Conservation (phyloP, 495 filamentous ascomycete genomes). For the Glarea lozoyensis region DNA sequence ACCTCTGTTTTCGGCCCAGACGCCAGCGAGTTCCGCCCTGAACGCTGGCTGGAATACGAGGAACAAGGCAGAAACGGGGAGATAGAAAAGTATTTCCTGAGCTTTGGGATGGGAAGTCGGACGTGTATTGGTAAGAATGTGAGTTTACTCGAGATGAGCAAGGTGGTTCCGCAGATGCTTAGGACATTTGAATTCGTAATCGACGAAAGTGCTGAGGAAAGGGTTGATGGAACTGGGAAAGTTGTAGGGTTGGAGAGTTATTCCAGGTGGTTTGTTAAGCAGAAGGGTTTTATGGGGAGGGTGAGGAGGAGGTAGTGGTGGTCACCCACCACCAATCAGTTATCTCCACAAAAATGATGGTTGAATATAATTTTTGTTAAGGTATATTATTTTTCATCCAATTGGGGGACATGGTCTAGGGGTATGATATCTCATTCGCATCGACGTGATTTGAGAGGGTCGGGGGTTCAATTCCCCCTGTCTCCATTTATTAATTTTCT, state of each 20-base stretch:
- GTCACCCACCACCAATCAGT: too few species aligned
- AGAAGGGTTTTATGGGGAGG: not conserved
- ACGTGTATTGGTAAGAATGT: conserved; percentile 59
- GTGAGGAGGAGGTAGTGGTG: too few species aligned
- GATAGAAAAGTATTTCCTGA: conserved; percentile 18
- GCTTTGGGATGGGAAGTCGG: conserved; percentile 49
- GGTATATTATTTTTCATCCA: too few species aligned
- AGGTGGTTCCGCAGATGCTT: conserved; percentile 51
- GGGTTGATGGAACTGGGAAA: not conserved
- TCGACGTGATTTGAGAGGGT: too few species aligned
- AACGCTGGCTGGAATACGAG: conserved; percentile 37
- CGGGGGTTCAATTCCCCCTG: too few species aligned
- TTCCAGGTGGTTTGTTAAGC: not conserved
- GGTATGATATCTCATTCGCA: too few species aligned
- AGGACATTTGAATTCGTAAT: conserved; percentile 34
- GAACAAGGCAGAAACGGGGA: conserved; percentile 8
- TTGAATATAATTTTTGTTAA: too few species aligned
- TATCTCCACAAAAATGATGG: too few species aligned
- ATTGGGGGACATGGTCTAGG: too few species aligned
- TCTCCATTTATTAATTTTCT: too few species aligned
- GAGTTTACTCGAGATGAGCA: conserved; percentile 51
- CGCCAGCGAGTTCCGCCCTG: conserved; percentile 29
- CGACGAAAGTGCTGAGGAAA: not conserved
- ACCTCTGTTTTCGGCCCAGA: conserved; percentile 34
- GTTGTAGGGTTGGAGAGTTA: too few species aligned